A percentile compares a stretch with the other conserved stretches of the same genome.
Evolutionary conservation across 352 stramenopile species (phyloP).

Genomic region (Pythium rhizo-oryzae): DNA sequence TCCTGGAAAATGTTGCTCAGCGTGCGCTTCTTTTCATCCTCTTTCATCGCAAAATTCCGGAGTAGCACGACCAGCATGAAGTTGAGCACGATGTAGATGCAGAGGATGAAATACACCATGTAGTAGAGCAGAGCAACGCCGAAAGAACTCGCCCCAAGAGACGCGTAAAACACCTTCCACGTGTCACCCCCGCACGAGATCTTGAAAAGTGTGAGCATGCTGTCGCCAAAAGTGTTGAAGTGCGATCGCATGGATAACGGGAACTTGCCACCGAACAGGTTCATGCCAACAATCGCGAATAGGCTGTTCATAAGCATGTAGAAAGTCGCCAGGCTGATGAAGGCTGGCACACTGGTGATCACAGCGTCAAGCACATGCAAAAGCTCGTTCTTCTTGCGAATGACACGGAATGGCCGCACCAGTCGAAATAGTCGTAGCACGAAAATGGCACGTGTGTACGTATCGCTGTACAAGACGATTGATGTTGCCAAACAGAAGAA

Average conservation of each 20-base stretch:
- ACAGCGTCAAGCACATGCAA: slow-evolving; percentile 73
- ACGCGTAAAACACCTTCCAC: slow-evolving; percentile 82
- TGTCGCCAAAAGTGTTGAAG: slow-evolving; percentile 86
- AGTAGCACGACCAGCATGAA: slow-evolving; percentile 88
- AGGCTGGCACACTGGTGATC: slow-evolving; percentile 63
- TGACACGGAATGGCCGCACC: slow-evolving; percentile 72
- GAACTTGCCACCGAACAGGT: slow-evolving; percentile 79
- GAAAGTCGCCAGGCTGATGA: slow-evolving; percentile 65
- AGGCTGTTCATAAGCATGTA: slow-evolving; percentile 71
- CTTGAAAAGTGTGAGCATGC: slow-evolving; percentile 86
- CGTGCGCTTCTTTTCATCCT: slow-evolving; percentile 75
- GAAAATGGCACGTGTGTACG: slow-evolving; percentile 72
- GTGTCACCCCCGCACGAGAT: slow-evolving; percentile 80
- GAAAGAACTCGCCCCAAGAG: slow-evolving; percentile 59
- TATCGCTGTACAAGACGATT: slow-evolving; percentile 63
- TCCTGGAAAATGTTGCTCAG: slow-evolving; percentile 78
- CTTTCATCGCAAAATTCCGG: slow-evolving; percentile 85
- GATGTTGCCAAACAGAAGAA: slow-evolving; percentile 63
- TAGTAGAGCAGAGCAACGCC: slow-evolving; percentile 70
- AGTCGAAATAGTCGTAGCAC: slow-evolving; percentile 81
- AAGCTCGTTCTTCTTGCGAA: slow-evolving; percentile 77
- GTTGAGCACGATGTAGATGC: slow-evolving; percentile 74
- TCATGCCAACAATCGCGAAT: slow-evolving; percentile 86
- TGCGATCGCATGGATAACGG: slow-evolving; percentile 68
- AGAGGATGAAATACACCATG: slow-evolving; percentile 72